phyloP scores from a whole-genome alignment of 1,284 basidiomycete genomes.

The Moniliophthora roreri region DNA sequence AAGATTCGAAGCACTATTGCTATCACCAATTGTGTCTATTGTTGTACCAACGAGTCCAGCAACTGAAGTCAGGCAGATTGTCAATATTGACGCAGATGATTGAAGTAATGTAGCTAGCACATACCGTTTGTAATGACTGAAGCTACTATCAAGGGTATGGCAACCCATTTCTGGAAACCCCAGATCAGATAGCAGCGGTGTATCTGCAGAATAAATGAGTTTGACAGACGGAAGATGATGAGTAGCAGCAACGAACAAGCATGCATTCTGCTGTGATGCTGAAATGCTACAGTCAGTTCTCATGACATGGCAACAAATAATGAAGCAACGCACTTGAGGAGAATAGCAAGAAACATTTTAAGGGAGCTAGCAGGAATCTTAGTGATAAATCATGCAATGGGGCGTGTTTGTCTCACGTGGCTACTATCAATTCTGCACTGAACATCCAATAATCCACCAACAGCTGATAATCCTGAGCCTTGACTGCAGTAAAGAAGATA shows the following conservation, averaged over 20 bases:
- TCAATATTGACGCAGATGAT: not conserved
- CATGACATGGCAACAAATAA: too few relatives aligned
- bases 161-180: not conserved
- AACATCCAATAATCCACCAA: not conserved
- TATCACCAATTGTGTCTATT: not conserved
- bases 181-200: conserved; percentile 7
- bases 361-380: not conserved
- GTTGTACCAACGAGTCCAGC: not conserved
- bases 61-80: not conserved
- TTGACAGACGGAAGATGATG: too few relatives aligned
- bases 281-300: too few relatives aligned
- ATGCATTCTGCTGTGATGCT: too few relatives aligned
- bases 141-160: not conserved
- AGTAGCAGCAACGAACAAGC: too few relatives aligned
- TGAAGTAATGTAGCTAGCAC: not conserved
- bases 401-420: not conserved
- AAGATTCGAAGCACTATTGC: not conserved
- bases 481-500: not conserved
- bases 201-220: too few relatives aligned
- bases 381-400: not conserved
- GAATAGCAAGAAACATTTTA: not conserved
- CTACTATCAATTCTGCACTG: not conserved
- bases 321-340: too few relatives aligned
- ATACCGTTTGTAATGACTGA: conserved; percentile 1
- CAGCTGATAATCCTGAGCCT: not conserved